Conservation (phyloP, 2,329 filamentous ascomycete species). For the Lizonia empirigonia region DNA sequence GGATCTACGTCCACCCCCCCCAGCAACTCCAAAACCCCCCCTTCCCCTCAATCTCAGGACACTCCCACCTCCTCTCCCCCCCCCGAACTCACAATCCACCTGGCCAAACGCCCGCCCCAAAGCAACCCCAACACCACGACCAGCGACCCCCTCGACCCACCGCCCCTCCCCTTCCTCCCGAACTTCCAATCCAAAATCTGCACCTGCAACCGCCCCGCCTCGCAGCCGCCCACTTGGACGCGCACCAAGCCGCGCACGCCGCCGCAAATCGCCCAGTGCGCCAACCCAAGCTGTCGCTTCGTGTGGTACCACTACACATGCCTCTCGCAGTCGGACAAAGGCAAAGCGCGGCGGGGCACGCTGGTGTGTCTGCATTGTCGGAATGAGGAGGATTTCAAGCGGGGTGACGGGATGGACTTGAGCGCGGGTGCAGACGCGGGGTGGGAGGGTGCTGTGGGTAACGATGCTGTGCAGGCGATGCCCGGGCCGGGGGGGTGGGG, state of each 20-base stretch:
- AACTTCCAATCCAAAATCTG: constrained; percentile 19
- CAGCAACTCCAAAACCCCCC: no score
- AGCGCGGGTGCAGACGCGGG: no score
- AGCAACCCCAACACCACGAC: no score
- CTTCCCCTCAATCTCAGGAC: no score
- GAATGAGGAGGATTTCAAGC: constrained; percentile 10
- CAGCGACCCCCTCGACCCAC: no score
- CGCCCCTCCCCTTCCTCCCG: no score
- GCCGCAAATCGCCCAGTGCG: constrained; percentile 24
- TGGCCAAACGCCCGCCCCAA: not conserved
- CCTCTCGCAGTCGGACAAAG: constrained; percentile 22
- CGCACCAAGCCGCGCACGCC: not conserved
- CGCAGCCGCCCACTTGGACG: constrained; percentile 1
- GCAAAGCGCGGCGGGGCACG: constrained; percentile 13
- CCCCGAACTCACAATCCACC: not conserved
- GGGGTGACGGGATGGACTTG: not conserved
- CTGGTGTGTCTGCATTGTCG: constrained; percentile 19
- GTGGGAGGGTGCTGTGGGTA: no score
- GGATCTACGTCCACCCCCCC: not conserved
- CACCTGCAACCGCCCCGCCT: constrained; percentile 22
- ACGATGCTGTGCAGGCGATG: not conserved
- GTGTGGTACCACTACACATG: constrained; percentile 32
- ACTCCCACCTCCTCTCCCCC: not conserved
- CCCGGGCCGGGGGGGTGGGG: not conserved
- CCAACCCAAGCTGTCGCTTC: constrained; percentile 20